These are phyloP conservation scores for Xylaria sp. DNA, from an alignment of 2,329 filamentous ascomycete genomes.

Conservation along the genomic window DNA sequence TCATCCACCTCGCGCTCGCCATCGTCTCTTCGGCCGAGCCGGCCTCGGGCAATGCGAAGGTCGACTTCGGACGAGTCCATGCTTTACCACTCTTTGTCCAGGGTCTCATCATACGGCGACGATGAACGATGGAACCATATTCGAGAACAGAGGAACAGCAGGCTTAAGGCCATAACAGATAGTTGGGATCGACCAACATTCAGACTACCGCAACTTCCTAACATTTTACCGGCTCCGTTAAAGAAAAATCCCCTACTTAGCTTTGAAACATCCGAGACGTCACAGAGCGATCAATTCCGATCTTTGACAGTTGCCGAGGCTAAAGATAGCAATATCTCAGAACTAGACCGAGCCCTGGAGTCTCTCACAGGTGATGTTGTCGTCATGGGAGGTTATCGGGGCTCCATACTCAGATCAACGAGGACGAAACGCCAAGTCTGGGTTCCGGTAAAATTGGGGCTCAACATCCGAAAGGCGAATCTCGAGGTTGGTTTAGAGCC, in stretches of 20 bases:
- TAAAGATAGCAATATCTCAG: constrained; percentile 49
- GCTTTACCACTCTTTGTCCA: constrained; percentile 78
- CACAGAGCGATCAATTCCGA: constrained; percentile 35
- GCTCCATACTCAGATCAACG: constrained; percentile 87
- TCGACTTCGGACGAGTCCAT: constrained; percentile 83
- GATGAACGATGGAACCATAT: constrained; percentile 84
- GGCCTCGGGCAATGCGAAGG: constrained; percentile 61
- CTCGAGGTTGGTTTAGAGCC: constrained; percentile 85
- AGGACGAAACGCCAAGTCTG: constrained; percentile 88
- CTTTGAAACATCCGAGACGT: constrained; percentile 41
- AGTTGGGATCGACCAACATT: constrained; percentile 84
- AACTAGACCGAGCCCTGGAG: constrained; percentile 68
- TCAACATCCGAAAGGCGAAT: constrained; percentile 92
- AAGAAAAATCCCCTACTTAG: constrained; percentile 45
- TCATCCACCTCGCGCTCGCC: constrained; percentile 40
- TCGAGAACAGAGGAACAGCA: constrained; percentile 85
- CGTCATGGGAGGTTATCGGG: constrained; percentile 88
- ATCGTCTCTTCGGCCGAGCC: constrained; percentile 40
- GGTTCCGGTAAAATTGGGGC: constrained; percentile 92
- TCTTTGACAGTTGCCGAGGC: constrained; percentile 37
- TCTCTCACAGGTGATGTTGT: constrained; percentile 85
- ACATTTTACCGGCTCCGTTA: constrained; percentile 55
- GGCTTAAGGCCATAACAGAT: constrained; percentile 90
- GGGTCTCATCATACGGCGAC: constrained; percentile 85
- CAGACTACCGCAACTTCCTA: constrained; percentile 73